phyloP scores from a whole-genome alignment of 2,329 filamentous ascomycete species.

The Fusarium chaquense region DNA sequence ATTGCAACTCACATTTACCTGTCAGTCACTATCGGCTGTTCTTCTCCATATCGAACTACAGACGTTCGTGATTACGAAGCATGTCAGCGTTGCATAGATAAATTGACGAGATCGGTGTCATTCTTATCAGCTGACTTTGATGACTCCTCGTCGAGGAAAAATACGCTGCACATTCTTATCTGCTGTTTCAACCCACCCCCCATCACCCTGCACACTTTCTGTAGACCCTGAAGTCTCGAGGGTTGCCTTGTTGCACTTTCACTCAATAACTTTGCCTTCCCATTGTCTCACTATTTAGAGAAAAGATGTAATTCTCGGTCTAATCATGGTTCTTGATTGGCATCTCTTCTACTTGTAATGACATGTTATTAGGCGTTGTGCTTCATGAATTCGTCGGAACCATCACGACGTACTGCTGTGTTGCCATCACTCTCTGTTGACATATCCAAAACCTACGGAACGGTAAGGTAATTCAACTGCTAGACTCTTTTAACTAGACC shows the following conservation, averaged over 20 bases:
- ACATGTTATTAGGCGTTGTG: conserved; percentile 29
- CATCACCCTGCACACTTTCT: conserved; percentile 19
- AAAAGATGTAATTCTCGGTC: conserved; percentile 45
- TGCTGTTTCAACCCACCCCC: conserved; percentile 28
- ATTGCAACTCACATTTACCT: background rate
- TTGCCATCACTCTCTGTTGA: conserved; percentile 18
- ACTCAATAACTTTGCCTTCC: conserved; percentile 18
- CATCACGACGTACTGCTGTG: conserved; percentile 22
- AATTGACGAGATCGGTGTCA: conserved; percentile 8
- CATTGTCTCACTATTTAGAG: conserved; percentile 5
- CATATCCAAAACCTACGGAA: conserved; percentile 17
- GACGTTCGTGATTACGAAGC: conserved; percentile 13
- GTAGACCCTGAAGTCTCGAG: conserved; percentile 24
- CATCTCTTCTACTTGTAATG: conserved; percentile 10
- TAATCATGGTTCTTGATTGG: conserved; percentile 46
- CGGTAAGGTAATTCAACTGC: background rate
- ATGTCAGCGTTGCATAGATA: background rate
- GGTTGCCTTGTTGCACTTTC: conserved; percentile 21
- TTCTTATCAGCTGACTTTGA: conserved; percentile 22
- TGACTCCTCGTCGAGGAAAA: conserved; percentile 22
- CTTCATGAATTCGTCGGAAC: conserved; percentile 15
- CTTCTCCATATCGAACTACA: background rate
- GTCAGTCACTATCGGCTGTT: background rate
- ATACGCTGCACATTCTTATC: conserved; percentile 36
- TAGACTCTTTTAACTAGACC: conserved; percentile 12